These are phyloP conservation scores for Cicer judaicum DNA, from an alignment of 306 rosid species.

Conservation along the genomic window DNA sequence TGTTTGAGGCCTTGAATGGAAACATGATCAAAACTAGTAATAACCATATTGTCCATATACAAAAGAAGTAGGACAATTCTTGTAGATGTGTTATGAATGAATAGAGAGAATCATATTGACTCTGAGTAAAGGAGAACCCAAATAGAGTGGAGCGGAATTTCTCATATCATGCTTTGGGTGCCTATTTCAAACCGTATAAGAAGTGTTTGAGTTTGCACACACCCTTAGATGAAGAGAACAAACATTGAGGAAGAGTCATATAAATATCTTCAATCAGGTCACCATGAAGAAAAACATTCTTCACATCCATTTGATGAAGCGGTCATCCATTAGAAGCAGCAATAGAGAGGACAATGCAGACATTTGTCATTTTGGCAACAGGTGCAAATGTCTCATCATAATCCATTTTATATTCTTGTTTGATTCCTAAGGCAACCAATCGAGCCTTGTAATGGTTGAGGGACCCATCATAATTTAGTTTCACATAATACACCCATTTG, in stretches of 20 bases:
- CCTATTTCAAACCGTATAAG: no score
- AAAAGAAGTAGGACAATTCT: no score
- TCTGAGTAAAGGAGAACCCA: neutral
- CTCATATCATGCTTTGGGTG: neutral
- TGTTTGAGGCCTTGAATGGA: neutral
- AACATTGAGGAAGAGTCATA: neutral
- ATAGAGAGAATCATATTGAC: no score
- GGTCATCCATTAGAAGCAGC: neutral
- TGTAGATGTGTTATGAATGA: neutral
- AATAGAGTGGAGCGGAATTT: neutral
- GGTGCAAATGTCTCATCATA: neutral
- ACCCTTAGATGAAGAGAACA: neutral
- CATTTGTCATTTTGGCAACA: neutral
- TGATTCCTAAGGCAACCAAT: neutral
- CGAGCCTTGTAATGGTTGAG: neutral
- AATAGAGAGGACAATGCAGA: neutral
- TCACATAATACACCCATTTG: neutral
- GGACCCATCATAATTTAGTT: neutral
- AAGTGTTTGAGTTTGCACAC: neutral
- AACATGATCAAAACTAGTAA: neutral
- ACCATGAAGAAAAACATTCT: neutral
- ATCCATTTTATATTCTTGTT: neutral
- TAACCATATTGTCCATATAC: neutral
- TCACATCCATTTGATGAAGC: neutral
- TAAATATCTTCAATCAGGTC: neutral